Evolutionary conservation across 805 yeast genomes (phyloP), one percentile per base, ranked within the genome.

Genomic region (Candida endomychidarum): DNA sequence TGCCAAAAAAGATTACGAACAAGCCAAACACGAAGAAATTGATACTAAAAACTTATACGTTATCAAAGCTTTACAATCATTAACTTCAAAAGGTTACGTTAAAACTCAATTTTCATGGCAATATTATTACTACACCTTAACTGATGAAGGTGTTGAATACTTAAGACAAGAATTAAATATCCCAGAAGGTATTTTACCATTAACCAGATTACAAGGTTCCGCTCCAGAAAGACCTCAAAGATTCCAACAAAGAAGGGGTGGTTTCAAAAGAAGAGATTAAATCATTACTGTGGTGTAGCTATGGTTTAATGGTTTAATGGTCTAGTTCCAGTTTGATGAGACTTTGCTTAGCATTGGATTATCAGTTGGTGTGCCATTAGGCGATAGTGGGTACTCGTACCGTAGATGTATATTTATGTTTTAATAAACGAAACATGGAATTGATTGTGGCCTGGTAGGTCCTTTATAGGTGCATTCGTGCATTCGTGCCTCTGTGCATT

Each of bases 51-150:
- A 93, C 95, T 84, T 93, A 74, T 93, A 74, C 71, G 99, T 70
- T 62, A 88, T 93, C 83, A 93, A 93, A 85, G 97, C 99, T 68
- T 83, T 93, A 75, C 99, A 93, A 80, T 91, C 98, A 53, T 87
- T 93, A 75, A 88, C 96, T 69, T 93, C 99, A 53, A 88, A 85
- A 77, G 99, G 99, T 74, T 93, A 67, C 84, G 98, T 93, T 76
- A 89, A 91, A 87, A 93, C 99, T 64, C 98, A 89, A 79, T 93
- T 91, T 85, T 91, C 98, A 67, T 93, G 99, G 99, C 97, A 90
- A 83, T 88, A 88, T 83, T 93, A 93, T 81, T 93, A 93, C 96
- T 93, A 93, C 95, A 88, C 99, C 81, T 86, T 93, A 72, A 93
- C 98, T 71, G 98, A 93, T 71, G 96, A 87, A 77, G 99, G 99